phyloP scores from a whole-genome alignment of 495 filamentous ascomycete genomes.

The Aspergillus asperescens region DNA sequence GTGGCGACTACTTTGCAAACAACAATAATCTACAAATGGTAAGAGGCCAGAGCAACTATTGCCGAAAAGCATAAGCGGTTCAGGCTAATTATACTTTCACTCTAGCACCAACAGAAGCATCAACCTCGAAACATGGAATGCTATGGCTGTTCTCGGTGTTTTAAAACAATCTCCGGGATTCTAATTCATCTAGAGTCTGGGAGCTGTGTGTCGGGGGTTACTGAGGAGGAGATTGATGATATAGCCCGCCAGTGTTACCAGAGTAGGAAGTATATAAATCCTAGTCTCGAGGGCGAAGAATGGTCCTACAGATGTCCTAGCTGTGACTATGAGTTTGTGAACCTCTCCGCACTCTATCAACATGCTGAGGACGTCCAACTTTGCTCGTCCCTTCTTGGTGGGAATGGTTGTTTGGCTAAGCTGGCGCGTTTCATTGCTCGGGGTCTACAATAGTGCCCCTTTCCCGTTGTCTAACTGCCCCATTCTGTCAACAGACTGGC shows the following conservation, averaged over 20 bases:
- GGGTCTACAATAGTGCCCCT: background rate
- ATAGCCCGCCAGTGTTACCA: slow-evolving; percentile 7
- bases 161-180: slow-evolving; percentile 5
- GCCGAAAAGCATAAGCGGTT: background rate
- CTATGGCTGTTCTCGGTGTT: background rate
- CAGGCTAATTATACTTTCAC: background rate
- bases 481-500: background rate
- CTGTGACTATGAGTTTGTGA: background rate
- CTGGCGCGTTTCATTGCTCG: background rate
- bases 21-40: slow-evolving; percentile 7
- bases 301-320: background rate
- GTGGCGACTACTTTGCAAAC: slow-evolving; percentile 2
- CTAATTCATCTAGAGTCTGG: slow-evolving; percentile 6
- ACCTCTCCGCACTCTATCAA: background rate
- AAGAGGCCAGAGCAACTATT: background rate
- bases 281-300: background rate
- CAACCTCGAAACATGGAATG: slow-evolving; percentile 7
- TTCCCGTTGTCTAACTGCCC: background rate
- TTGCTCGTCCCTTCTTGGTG: background rate
- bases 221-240: slow-evolving; percentile 10
- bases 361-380: background rate
- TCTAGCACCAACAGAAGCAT: slow-evolving; percentile 5
- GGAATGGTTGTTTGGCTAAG: background rate
- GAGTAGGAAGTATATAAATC: slow-evolving; percentile 6
- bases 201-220: background rate